These are phyloP conservation scores for Naganishia onofrii DNA, from an alignment of 768 basidiomycete genomes.

Conservation along the genomic window DNA sequence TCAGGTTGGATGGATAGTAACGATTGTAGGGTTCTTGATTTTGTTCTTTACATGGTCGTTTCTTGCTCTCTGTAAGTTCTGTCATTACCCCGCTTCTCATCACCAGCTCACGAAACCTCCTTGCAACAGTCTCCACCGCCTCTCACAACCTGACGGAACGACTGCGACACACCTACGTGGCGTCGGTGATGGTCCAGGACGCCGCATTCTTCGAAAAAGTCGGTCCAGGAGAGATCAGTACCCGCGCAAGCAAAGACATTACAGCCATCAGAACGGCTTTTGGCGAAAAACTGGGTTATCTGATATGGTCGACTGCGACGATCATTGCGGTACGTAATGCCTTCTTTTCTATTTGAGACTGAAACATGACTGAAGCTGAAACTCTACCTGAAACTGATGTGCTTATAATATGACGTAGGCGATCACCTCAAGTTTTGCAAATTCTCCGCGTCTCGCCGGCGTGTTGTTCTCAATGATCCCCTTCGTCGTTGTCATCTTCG, in stretches of 20 bases:
- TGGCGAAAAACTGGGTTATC: constrained; percentile 75
- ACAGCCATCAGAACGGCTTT: constrained; percentile 88
- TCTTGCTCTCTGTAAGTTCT: constrained; percentile 40
- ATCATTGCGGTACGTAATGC: constrained; percentile 61
- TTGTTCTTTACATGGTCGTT: constrained; percentile 33
- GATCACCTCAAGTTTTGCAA: constrained; percentile 60
- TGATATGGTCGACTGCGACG: constrained; percentile 55
- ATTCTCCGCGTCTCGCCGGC: constrained; percentile 59
- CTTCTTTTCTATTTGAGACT: neutral
- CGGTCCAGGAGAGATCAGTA: constrained; percentile 89
- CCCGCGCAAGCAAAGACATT: constrained; percentile 63
- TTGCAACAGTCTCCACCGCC: constrained; percentile 38
- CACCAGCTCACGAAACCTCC: too few relatives aligned
- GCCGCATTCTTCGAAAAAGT: constrained; percentile 82
- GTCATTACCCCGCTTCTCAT: neutral
- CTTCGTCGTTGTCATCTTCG: constrained; percentile 63
- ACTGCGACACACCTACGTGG: constrained; percentile 39
- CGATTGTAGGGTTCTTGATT: constrained; percentile 35
- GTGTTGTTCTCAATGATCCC: constrained; percentile 78
- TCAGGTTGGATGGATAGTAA: constrained; percentile 41
- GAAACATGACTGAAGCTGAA: neutral
- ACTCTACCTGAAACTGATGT: neutral
- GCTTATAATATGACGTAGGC: constrained; percentile 25
- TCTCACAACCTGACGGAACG: constrained; percentile 35
- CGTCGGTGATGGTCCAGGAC: constrained; percentile 39